phyloP scores from a whole-genome alignment of 805 yeast genomes.

The Cyberlindnera maclurae region DNA sequence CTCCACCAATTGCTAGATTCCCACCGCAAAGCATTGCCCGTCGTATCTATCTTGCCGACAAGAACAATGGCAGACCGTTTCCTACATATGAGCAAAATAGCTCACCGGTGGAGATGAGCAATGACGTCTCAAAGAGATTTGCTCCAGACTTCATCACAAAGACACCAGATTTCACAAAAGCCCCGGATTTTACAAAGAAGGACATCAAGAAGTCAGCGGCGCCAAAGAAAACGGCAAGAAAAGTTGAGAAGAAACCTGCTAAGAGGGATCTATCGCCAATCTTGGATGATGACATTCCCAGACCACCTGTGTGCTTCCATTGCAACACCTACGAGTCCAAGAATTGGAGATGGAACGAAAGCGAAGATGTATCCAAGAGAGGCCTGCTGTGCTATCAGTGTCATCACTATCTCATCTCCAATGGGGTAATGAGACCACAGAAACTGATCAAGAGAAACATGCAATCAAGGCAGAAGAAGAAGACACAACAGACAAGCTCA shows the following conservation, averaged over 20 bases:
- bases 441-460: slow-evolving; percentile 10
- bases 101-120: slow-evolving; percentile 5
- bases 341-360: slow-evolving; percentile 24
- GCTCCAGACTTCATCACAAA: slow-evolving; percentile 21
- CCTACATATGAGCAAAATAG: slow-evolving; percentile 6
- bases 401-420: slow-evolving; percentile 17
- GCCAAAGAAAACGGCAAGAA: background rate
- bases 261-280: slow-evolving; percentile 1
- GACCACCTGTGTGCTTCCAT: slow-evolving; percentile 21
- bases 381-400: slow-evolving; percentile 23
- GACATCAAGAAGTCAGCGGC: background rate
- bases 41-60: slow-evolving; percentile 23
- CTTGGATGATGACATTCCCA: slow-evolving; percentile 8
- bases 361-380: slow-evolving; percentile 17
- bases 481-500: slow-evolving; percentile 10
- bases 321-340: slow-evolving; percentile 21
- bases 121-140: slow-evolving; percentile 21
- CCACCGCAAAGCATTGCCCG: slow-evolving; percentile 24
- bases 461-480: slow-evolving; percentile 1
- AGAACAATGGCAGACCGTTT: slow-evolving; percentile 5
- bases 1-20: slow-evolving; percentile 17
- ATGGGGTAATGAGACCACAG: slow-evolving; percentile 23
- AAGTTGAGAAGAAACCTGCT: background rate
- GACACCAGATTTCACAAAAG: slow-evolving; percentile 6
- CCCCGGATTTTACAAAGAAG: background rate